phyloP scores from a whole-genome alignment of 306 rosid species.

The Rosa persica region DNA sequence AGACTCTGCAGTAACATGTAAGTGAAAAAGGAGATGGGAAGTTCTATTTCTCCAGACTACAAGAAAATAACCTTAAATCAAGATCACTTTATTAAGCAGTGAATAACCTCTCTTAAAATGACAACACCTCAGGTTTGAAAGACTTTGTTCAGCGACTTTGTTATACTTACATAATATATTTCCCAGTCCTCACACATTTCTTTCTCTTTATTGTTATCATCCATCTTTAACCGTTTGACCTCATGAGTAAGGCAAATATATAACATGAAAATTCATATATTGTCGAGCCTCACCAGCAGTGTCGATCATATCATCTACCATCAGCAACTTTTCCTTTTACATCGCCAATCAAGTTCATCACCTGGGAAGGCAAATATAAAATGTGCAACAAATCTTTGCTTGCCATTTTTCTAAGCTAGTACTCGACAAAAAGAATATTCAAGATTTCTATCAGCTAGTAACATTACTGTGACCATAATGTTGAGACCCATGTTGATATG shows the following conservation, averaged over 20 bases:
- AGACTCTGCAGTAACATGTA: too few relatives aligned
- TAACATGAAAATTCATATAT: slow-evolving; percentile 13
- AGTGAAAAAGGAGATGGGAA: too few relatives aligned
- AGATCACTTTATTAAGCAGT: too few relatives aligned
- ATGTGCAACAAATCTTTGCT: not conserved
- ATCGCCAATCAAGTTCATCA: slow-evolving; percentile 96
- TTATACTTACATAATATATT: too few relatives aligned
- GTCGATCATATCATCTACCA: slow-evolving; percentile 99
- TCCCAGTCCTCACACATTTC: not conserved
- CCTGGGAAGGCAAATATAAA: slow-evolving; percentile 44
- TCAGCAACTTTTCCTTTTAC: slow-evolving; percentile 97
- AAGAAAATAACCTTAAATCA: too few relatives aligned
- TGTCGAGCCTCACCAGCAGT: slow-evolving; percentile 77
- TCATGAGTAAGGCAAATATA: not conserved
- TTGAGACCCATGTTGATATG: slow-evolving; percentile 5
- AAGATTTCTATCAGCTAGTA: not conserved
- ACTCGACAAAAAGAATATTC: not conserved
- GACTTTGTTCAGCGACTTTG: too few relatives aligned
- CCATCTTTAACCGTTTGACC: not conserved
- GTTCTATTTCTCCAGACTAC: too few relatives aligned
- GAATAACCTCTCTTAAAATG: too few relatives aligned
- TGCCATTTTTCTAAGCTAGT: not conserved
- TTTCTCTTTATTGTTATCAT: not conserved
- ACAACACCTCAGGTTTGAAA: too few relatives aligned
- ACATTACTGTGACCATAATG: not conserved